Evolutionary conservation across 495 filamentous ascomycete genomes (phyloP).

Genomic region (Aspergillus diversus): DNA sequence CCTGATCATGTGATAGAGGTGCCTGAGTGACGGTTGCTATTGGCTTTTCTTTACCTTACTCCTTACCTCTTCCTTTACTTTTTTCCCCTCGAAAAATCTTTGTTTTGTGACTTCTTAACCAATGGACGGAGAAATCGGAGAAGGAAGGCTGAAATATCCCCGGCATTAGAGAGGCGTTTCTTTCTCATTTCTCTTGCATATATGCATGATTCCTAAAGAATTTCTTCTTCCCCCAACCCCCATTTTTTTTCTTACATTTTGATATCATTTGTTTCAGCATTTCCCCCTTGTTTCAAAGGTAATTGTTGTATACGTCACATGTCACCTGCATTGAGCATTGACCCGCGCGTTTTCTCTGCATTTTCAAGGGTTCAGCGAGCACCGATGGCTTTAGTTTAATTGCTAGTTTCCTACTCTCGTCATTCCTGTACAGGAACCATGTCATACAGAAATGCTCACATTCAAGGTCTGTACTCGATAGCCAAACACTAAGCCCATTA

Average conservation of each 20-base stretch:
- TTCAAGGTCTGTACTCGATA: too few species aligned
- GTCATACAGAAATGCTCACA: slow-evolving; percentile 13
- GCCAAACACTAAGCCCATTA: too few species aligned
- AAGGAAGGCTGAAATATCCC: slow-evolving; percentile 28
- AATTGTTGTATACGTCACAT: slow-evolving; percentile 34
- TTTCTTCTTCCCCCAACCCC: slow-evolving; percentile 15
- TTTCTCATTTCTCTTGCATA: slow-evolving; percentile 24
- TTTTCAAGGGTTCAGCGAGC: slow-evolving; percentile 41
- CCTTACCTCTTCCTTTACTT: slow-evolving; percentile 21
- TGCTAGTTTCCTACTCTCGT: background rate
- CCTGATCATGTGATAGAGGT: slow-evolving; percentile 55
- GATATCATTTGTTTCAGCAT: background rate
- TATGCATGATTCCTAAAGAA: slow-evolving; percentile 26
- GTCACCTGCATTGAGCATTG: slow-evolving; percentile 32
- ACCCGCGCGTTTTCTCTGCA: slow-evolving; percentile 33
- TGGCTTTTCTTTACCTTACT: background rate
- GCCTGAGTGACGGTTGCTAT: slow-evolving; percentile 32
- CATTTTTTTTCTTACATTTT: slow-evolving; percentile 15
- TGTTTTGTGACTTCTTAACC: slow-evolving; percentile 17
- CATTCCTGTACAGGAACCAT: slow-evolving; percentile 14
- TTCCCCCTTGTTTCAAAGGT: slow-evolving; percentile 13
- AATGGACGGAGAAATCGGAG: slow-evolving; percentile 15
- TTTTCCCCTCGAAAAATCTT: slow-evolving; percentile 4
- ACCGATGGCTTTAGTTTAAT: slow-evolving; percentile 21
- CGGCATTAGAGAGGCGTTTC: slow-evolving; percentile 39